Percentiles rank a stretch among this genome's conserved stretches.
These are phyloP conservation scores for Nakaseomyces bracarensis DNA, from an alignment of 1,139 yeast species.

Conservation along the genomic window DNA sequence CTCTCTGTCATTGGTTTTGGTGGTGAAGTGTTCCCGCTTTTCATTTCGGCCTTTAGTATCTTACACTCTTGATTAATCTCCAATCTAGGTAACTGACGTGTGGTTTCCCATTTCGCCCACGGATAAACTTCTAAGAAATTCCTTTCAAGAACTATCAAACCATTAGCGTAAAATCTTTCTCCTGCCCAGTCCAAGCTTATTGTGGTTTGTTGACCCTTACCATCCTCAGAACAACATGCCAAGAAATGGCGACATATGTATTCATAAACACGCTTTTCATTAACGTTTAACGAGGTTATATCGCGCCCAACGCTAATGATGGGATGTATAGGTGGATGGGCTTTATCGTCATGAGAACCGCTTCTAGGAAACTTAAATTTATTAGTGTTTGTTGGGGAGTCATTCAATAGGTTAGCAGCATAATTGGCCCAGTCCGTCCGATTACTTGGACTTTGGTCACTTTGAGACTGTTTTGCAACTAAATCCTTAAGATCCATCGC, in stretches of 20 bases:
- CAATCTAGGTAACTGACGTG: slow-evolving; percentile 59
- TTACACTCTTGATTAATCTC: slow-evolving; percentile 47
- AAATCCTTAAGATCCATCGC: slow-evolving; percentile 60
- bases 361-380: slow-evolving; percentile 56
- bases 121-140: slow-evolving; percentile 76
- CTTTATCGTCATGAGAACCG: slow-evolving; percentile 84
- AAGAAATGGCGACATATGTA: slow-evolving; percentile 78
- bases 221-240: slow-evolving; percentile 91
- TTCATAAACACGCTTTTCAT: slow-evolving; percentile 70
- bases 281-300: slow-evolving; percentile 8
- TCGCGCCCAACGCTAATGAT: slow-evolving; percentile 37
- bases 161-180: slow-evolving; percentile 63
- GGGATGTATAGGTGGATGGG: slow-evolving; percentile 99
- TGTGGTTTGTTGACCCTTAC: slow-evolving; percentile 63
- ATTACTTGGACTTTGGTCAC: slow-evolving; percentile 20
- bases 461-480: slow-evolving; percentile 51
- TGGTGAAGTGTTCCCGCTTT: slow-evolving; percentile 69
- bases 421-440: slow-evolving; percentile 42
- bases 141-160: slow-evolving; percentile 59
- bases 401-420: slow-evolving; percentile 33
- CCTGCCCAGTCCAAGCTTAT: slow-evolving; percentile 67
- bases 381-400: slow-evolving; percentile 17
- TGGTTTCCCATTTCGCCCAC: slow-evolving; percentile 72
- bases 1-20: slow-evolving; percentile 86
- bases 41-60: slow-evolving; percentile 48